Conservation (phyloP, 768 basidiomycete genomes). For the Tylopilus felleus region DNA sequence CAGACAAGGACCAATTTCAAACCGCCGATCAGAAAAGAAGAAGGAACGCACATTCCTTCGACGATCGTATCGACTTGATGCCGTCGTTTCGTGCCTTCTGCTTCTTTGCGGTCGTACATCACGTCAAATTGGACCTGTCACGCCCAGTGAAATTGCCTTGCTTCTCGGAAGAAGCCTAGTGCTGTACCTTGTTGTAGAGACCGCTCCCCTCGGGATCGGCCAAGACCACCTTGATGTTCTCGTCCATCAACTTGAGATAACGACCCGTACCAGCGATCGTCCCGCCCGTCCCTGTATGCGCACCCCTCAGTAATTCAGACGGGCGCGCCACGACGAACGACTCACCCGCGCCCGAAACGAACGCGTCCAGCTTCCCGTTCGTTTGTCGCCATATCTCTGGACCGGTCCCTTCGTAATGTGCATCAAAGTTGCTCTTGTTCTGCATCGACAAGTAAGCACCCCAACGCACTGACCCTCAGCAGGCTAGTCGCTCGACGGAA, state of each 20-base stretch:
- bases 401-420: conserved; percentile 87
- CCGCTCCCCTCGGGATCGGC: conserved; percentile 95
- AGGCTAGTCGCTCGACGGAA: not conserved
- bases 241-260: conserved; percentile 74
- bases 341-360: conserved; percentile 85
- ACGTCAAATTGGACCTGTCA: conserved; percentile 82
- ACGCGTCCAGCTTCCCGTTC: conserved; percentile 75
- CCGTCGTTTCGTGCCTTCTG: conserved; percentile 87
- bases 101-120: conserved; percentile 91
- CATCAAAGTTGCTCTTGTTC: conserved; percentile 88
- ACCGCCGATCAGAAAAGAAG: not conserved
- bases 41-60: conserved; percentile 69
- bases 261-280: conserved; percentile 84
- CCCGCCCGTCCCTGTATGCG: conserved; percentile 81
- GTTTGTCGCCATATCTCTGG: conserved; percentile 96
- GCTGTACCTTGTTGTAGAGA: conserved; percentile 80
- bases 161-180: not conserved
- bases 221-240: conserved; percentile 65
- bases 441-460: not conserved
- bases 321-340: not conserved
- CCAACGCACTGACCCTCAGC: no score
- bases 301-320: not conserved
- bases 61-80: conserved; percentile 96
- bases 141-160: not conserved
- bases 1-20: not conserved